A percentile compares a stretch with the other conserved stretches of the same genome.
phyloP scores from a whole-genome alignment of 2,329 filamentous ascomycete genomes.

The Chaetomium sp. region DNA sequence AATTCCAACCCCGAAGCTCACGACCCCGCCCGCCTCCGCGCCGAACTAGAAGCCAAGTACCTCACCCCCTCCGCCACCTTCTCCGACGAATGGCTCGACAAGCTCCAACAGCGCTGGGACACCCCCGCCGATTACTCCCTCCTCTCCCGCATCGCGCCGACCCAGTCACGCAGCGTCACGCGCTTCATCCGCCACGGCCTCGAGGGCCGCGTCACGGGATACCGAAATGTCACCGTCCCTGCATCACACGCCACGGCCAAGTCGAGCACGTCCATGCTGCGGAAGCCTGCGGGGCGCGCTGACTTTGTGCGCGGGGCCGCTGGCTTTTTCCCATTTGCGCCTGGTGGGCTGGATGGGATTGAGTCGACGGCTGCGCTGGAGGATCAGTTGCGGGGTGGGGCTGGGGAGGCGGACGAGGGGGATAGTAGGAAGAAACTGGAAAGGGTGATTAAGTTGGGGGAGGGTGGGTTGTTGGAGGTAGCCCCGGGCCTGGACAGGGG shows the following conservation, averaged over 20 bases:
- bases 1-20: slow-evolving; percentile 32
- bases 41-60: slow-evolving; percentile 67
- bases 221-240: slow-evolving; percentile 88
- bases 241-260: slow-evolving; percentile 86
- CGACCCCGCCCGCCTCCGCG: slow-evolving; percentile 58
- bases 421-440: slow-evolving; percentile 58
- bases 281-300: slow-evolving; percentile 78
- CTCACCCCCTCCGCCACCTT: slow-evolving; percentile 74
- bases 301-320: slow-evolving; percentile 91
- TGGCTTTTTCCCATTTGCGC: slow-evolving; percentile 90
- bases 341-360: slow-evolving; percentile 80
- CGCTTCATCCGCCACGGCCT: slow-evolving; percentile 87
- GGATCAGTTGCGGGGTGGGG: slow-evolving; percentile 55
- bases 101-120: slow-evolving; percentile 85
- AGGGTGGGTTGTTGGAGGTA: slow-evolving; percentile 71
- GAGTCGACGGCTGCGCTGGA: slow-evolving; percentile 81
- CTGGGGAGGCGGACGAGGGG: slow-evolving; percentile 33
- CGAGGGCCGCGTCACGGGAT: slow-evolving; percentile 86
- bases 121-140: slow-evolving; percentile 71
- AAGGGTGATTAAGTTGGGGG: slow-evolving; percentile 76
- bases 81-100: slow-evolving; percentile 79
- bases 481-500: slow-evolving; percentile 79
- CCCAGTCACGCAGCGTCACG: slow-evolving; percentile 90
- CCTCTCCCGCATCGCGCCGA: slow-evolving; percentile 79
- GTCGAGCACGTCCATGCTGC: slow-evolving; percentile 82